Evolutionary conservation across 208 protist species (phyloP).

Genomic region (Porcisia hertigi): DNA sequence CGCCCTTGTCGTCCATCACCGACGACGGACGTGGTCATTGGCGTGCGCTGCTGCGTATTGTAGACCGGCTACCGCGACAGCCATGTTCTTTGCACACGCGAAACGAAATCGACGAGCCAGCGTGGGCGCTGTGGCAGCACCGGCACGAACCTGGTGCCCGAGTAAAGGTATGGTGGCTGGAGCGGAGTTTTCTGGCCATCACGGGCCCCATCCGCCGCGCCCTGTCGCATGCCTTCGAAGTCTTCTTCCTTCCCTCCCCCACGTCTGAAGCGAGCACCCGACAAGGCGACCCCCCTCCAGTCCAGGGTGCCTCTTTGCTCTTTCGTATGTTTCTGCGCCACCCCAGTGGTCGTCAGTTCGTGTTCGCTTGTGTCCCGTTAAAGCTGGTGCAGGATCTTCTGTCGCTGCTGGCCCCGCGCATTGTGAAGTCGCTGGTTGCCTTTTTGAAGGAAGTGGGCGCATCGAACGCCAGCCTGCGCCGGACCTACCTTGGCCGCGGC

Average conservation of each 20-base stretch:
- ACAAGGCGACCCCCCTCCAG: neutral
- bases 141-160: constrained; percentile 26
- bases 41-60: constrained; percentile 35
- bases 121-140: constrained; percentile 52
- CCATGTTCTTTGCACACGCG: constrained; percentile 37
- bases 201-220: constrained; percentile 43
- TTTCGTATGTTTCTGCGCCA: constrained; percentile 71
- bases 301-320: constrained; percentile 23
- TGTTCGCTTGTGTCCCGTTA: constrained; percentile 65
- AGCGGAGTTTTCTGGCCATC: constrained; percentile 29
- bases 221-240: constrained; percentile 33
- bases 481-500: constrained; percentile 38
- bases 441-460: constrained; percentile 54
- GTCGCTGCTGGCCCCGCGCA: constrained; percentile 42
- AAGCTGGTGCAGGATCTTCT: constrained; percentile 61
- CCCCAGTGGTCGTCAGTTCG: constrained; percentile 57
- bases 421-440: constrained; percentile 53
- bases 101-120: constrained; percentile 39
- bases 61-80: constrained; percentile 54
- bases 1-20: constrained; percentile 30
- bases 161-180: constrained; percentile 16
- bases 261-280: neutral
- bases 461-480: constrained; percentile 17
- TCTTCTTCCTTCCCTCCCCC: constrained; percentile 48
- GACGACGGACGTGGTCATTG: constrained; percentile 42